Evolutionary conservation across 352 stramenopile species (phyloP).

Genomic region (Pythium folliculosum): DNA sequence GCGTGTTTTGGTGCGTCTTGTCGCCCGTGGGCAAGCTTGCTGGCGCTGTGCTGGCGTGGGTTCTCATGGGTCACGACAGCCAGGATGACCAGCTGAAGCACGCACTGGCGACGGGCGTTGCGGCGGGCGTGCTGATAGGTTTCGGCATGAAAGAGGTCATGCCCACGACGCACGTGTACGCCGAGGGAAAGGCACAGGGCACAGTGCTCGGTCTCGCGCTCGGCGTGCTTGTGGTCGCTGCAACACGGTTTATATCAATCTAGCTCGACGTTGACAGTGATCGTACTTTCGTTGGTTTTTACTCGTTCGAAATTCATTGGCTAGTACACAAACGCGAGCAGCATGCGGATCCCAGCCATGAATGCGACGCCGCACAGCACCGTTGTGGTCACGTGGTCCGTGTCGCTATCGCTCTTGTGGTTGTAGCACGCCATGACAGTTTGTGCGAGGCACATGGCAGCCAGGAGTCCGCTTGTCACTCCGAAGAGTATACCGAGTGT

Average conservation of each 20-base stretch:
- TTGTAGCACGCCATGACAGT: conserved; percentile 33
- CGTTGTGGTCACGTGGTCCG: conserved; percentile 17
- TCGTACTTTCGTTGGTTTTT: not conserved
- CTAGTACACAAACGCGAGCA: conserved; percentile 30
- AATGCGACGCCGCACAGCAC: conserved; percentile 28
- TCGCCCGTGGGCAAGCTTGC: conserved; percentile 28
- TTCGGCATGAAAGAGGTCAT: conserved; percentile 34
- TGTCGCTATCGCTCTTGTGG: conserved; percentile 23
- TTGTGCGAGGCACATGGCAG: conserved; percentile 28
- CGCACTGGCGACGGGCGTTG: conserved; percentile 22
- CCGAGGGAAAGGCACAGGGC: conserved; percentile 26
- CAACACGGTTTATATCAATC: conserved; percentile 17
- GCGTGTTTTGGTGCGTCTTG: conserved; percentile 29
- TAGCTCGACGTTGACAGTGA: conserved; percentile 1
- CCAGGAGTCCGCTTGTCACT: conserved; percentile 22
- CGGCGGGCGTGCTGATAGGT: conserved; percentile 24
- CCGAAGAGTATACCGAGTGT: conserved; percentile 20
- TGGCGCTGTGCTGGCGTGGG: conserved; percentile 23
- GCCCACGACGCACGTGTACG: conserved; percentile 32
- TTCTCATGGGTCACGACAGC: conserved; percentile 18
- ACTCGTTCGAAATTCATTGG: too few species aligned
- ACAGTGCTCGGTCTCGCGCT: conserved; percentile 16
- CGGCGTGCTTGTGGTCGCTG: conserved; percentile 20
- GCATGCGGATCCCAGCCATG: conserved; percentile 19
- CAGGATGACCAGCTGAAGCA: conserved; percentile 18